Conservation (phyloP, 768 basidiomycete species). For the Boletellus sp. region DNA sequence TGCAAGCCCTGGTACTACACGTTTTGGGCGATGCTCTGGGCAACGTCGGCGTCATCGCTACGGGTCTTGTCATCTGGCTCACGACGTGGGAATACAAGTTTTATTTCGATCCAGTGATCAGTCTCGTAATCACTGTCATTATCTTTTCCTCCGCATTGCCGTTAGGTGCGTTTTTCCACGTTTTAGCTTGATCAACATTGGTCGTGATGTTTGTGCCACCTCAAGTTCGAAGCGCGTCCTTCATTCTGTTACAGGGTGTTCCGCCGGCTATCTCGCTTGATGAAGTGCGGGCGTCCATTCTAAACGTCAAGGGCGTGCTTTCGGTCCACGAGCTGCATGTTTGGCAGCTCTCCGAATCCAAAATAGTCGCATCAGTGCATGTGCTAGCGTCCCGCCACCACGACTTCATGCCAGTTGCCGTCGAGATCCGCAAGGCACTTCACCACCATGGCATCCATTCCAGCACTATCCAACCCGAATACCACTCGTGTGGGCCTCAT, state of each 20-base stretch:
- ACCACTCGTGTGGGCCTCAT: constrained; percentile 39
- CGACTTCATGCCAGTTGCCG: constrained; percentile 91
- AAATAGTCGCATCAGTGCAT: constrained; percentile 94
- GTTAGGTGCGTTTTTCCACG: constrained; percentile 50
- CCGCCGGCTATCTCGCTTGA: constrained; percentile 87
- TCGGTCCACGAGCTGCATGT: constrained; percentile 92
- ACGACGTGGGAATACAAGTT: constrained; percentile 80
- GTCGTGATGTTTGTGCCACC: constrained; percentile 12
- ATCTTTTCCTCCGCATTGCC: constrained; percentile 96
- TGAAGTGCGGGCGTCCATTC: constrained; percentile 79
- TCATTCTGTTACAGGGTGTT: constrained; percentile 93
- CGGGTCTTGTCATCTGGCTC: constrained; percentile 93
- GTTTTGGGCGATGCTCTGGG: constrained; percentile 96
- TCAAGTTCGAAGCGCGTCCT: constrained; percentile 82
- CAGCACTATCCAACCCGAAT: constrained; percentile 92
- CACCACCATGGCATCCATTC: constrained; percentile 94
- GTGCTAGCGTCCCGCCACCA: constrained; percentile 76
- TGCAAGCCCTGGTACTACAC: constrained; percentile 92
- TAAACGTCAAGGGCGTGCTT: constrained; percentile 75
- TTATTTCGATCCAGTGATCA: constrained; percentile 92
- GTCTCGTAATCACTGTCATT: constrained; percentile 90
- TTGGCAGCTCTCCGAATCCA: constrained; percentile 95
- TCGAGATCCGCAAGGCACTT: constrained; percentile 76
- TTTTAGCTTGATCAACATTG: not conserved
- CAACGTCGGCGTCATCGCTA: constrained; percentile 95